Percentiles rank a stretch among this genome's conserved stretches.
Evolutionary conservation across 129 eudicot genomes (phyloP).

Genomic region (Flaveria sonorensis): DNA sequence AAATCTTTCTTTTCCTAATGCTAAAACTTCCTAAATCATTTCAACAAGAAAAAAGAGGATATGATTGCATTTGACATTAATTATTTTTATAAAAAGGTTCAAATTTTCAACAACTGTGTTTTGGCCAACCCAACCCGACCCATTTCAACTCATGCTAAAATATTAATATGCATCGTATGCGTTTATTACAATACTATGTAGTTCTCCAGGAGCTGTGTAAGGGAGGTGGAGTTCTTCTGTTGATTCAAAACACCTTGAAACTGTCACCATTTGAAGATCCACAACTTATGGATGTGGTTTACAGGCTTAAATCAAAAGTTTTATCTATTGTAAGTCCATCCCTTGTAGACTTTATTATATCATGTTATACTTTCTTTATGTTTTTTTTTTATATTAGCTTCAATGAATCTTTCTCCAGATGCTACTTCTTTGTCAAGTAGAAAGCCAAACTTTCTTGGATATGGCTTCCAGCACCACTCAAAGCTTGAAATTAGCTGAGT

Average conservation of each 20-base stretch:
- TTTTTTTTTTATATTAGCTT: background rate
- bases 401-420: slow-evolving; percentile 53
- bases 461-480: slow-evolving; percentile 58
- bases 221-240: slow-evolving; percentile 64
- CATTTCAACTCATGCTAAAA: background rate
- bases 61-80: background rate
- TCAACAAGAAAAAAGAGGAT: background rate
- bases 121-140: background rate
- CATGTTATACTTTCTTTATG: slow-evolving; percentile 12
- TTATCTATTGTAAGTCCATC: slow-evolving; percentile 65
- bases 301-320: slow-evolving; percentile 65
- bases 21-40: background rate
- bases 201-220: slow-evolving; percentile 61
- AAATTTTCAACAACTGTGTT: background rate
- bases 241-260: slow-evolving; percentile 53
- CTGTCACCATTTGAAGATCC: slow-evolving; percentile 34
- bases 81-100: background rate
- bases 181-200: background rate
- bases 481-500: slow-evolving; percentile 66
- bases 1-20: background rate
- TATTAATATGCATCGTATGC: background rate
- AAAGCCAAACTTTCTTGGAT: slow-evolving; percentile 67
- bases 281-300: slow-evolving; percentile 48
- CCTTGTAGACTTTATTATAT: background rate
- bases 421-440: slow-evolving; percentile 70